Conservation (phyloP, 257 asterid species). For the Solanum arcanum region DNA sequence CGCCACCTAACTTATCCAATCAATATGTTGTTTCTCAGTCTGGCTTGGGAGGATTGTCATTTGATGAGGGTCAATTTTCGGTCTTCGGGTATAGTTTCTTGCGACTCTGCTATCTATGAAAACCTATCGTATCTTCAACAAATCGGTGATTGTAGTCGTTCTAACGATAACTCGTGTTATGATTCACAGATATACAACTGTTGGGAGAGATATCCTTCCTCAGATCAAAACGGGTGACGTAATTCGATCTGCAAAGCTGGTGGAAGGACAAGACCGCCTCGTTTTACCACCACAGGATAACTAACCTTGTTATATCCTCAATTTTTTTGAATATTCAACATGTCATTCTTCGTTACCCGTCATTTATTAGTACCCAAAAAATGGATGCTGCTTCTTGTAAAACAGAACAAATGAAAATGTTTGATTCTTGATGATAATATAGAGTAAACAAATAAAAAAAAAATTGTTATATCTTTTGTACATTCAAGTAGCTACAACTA, state of each 20-base stretch:
- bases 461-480: not conserved
- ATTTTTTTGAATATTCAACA: not conserved
- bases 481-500: not conserved
- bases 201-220: slow-evolving; percentile 51
- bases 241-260: slow-evolving; percentile 67
- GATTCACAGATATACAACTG: slow-evolving; percentile 48
- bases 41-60: slow-evolving; percentile 94
- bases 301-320: not conserved
- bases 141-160: not conserved
- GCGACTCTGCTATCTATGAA: not conserved
- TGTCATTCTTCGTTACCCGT: not conserved
- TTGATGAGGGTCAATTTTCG: slow-evolving; percentile 93
- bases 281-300: slow-evolving; percentile 28
- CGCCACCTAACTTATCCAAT: not conserved
- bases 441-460: not conserved
- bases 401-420: not conserved
- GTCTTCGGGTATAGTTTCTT: slow-evolving; percentile 60
- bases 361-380: not conserved
- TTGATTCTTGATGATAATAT: not conserved
- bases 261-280: slow-evolving; percentile 85
- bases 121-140: not conserved
- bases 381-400: not conserved
- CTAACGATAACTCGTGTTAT: not conserved
- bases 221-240: slow-evolving; percentile 79
- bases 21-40: slow-evolving; percentile 31